Evolutionary conservation across 768 basidiomycete genomes (phyloP), one percentile per base, ranked within the genome.

Genomic region (Cytidiella melzeri): DNA sequence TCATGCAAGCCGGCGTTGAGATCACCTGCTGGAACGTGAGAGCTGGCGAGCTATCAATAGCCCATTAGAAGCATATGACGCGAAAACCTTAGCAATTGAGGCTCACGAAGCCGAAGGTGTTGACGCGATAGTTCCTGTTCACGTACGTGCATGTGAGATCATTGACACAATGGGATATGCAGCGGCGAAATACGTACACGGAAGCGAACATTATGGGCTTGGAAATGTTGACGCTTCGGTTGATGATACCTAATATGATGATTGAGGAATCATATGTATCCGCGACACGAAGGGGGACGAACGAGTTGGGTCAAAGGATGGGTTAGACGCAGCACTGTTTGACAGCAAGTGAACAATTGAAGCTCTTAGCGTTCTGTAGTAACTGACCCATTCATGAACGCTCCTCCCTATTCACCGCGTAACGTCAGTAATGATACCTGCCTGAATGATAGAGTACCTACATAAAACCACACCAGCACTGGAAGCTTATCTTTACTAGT

Each of bases 141-240:
- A 13, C 13, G 2, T 4, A 5, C 13, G 39, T 27, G 25, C n/a
- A 21, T 47, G 2, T 44, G 6, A 45, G 13, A 26, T 15, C 39
- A 38, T 36, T n/a, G 18, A 28, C 18, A n/a, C n/a, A n/a, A n/a
- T n/a, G n/a, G n/a, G n/a, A n/a, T 2, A 3, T 2, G 11, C 36
- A 46, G 36, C 36, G 15, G 30, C 7, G 12, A 13, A 2, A 11
- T n/a, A 34, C 42, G 7, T 48, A 61, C 58, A 59, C 55, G 18
- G 56, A 76, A 28, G 79, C 75, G 55, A 80, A 77, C n/a, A 81
- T 65, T n/a, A 80, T 74, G 0, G 79, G 79, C 41, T 76, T 77
- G 4, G 67, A 66, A 9, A 67, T 69, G 0, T 65, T 62, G 2
- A 73, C 66, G 45, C 79, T 80, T 19, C 74, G 60, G 26, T 71